Evolutionary conservation across 192 early-diverging fungal species (phyloP), one percentile per base, ranked within the genome.

Genomic region (Entomortierella chlamydospora): DNA sequence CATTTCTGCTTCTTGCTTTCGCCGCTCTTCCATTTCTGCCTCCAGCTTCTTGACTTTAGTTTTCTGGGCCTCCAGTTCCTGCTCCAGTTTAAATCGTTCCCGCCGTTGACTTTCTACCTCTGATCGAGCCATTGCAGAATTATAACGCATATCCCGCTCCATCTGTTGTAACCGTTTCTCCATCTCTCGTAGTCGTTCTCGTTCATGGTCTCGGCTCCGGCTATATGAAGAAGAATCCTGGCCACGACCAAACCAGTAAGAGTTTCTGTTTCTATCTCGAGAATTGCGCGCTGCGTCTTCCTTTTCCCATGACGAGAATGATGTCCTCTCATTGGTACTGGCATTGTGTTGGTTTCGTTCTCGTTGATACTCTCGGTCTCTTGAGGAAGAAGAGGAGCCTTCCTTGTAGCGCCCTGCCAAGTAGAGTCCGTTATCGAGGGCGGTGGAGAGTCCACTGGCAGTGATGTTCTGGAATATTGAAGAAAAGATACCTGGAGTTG

Each of bases 341-440:
- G n/a, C 20, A 6, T 25, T 52, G 28, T 25, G 10, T 2, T 31
- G 30, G 3, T 51, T 15, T 20, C 31, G 29, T 2, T 64, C 61
- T 43, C 61, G 29, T 52, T 51, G 45, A n/a, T 34, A 8, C 12
- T 47, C 50, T 13, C 37, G 31, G 1, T 20, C 10, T 6, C 33
- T 25, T n/a, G 47, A 39, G 10, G 57, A 59, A 0, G 73, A 61
- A 31, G 64, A 42, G 3, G 71, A 53, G 39, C 64, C 72, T 17
- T 70, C 62, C 50, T 70, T 70, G 33, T 64, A 66, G 10, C 62
- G 61, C 34, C 67, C 68, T 12, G 76, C 76, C 2, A 79, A 43
- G 41, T 79, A 70, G 23, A 79, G 33, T 28, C 76, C 68, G 49
- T 70, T 79, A 49, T 70, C 68, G 11, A 79, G 57, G 33, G 66